Evolutionary conservation across 2,329 filamentous ascomycete genomes (phyloP), one percentile per base, ranked within the genome.

Genomic region (Erysiphe pulchra): DNA sequence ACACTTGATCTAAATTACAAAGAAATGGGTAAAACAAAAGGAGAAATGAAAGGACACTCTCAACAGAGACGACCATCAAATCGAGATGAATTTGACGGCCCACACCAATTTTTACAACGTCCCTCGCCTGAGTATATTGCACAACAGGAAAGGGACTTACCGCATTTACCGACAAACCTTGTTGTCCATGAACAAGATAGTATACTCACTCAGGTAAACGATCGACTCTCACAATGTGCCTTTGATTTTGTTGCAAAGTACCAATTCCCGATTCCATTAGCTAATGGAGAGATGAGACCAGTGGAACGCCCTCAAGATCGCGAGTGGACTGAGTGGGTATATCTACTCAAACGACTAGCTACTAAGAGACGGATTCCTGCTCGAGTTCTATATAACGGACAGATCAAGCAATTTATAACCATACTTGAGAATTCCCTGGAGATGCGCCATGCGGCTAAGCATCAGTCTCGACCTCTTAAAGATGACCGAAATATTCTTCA

Each of bases 301-400:
- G 70, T 86, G 45, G 75, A 80, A 58, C 66, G 75, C 41, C 75
- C 81, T 31, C 75, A 77, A 55, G 81, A 86, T 61, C 71, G 81
- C 50, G 83, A 90, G 60, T 92, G 83, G 83, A 87, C 81, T 41
- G 83, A 92, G 63, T 92, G 83, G 83, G 83, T 87, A 47, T 84
- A 86, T 60, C 70, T 92, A 48, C 67, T 92, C 53, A 90, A 90
- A 63, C 71, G 82, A 44, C 70, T 92, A 48, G 83, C 83, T 31
- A 92, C 83, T 32, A 90, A 87, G 64, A 72, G 83, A 52, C 75
- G 83, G 50, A 87, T 92, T 53, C 83, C 83, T 6, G 80, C 83
- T 42, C 70, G 82, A 47, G 80, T 90, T 17, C 66, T 92, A 39
- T 90, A 87, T 65, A 82, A 90, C 59, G 80, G 81, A 48, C 83